These are phyloP conservation scores for Rhizopus delemar DNA, from an alignment of 371 early-diverging fungal genomes.

Conservation along the genomic window DNA sequence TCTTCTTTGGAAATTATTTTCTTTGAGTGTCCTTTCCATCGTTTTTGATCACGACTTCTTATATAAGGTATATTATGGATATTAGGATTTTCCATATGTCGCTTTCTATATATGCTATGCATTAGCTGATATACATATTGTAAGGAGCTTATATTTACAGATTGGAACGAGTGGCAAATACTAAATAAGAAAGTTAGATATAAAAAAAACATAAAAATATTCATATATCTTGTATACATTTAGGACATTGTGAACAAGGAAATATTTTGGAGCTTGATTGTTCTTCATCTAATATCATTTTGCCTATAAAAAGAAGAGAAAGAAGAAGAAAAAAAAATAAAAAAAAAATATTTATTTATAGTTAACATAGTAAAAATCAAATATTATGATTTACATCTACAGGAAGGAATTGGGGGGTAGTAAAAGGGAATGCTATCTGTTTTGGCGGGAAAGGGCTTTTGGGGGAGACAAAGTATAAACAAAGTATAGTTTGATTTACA, in stretches of 20 bases:
- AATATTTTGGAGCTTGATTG: slow-evolving; percentile 31
- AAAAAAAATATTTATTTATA: slow-evolving; percentile 10
- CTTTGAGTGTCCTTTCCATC: slow-evolving; percentile 61
- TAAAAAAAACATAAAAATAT: slow-evolving; percentile 8
- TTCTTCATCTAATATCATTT: slow-evolving; percentile 32
- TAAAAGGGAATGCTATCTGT: not conserved
- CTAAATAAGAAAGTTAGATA: slow-evolving; percentile 19
- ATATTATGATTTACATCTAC: slow-evolving; percentile 4
- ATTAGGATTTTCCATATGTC: slow-evolving; percentile 42
- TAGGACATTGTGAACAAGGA: slow-evolving; percentile 52
- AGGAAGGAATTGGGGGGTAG: slow-evolving; percentile 4
- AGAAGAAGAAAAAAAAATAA: slow-evolving; percentile 18
- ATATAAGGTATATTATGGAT: slow-evolving; percentile 55
- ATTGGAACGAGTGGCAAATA: slow-evolving; percentile 54
- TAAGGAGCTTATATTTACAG: slow-evolving; percentile 32
- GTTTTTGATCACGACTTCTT: slow-evolving; percentile 55
- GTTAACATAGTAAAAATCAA: not conserved
- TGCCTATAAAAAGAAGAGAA: slow-evolving; percentile 7
- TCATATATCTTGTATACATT: slow-evolving; percentile 30
- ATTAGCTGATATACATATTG: not conserved
- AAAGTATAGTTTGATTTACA: slow-evolving; percentile 3
- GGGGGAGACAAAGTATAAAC: not conserved
- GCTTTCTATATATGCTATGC: slow-evolving; percentile 24
- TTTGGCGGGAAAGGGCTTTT: not conserved
- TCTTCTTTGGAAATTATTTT: slow-evolving; percentile 55